These are phyloP conservation scores for Rubia tinctorum DNA, from an alignment of 305 asterid species.

Conservation along the genomic window DNA sequence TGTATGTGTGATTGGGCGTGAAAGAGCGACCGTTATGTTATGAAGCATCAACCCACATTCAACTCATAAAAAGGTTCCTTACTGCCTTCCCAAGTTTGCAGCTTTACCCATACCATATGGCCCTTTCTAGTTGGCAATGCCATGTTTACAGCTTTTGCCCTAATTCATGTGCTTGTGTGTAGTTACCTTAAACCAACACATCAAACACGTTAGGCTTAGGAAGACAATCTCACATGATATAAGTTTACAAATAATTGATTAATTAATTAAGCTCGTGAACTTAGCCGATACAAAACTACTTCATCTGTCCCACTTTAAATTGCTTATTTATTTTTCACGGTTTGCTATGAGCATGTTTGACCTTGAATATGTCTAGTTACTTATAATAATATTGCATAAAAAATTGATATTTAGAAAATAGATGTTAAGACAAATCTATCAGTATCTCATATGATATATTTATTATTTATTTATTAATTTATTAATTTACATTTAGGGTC, in stretches of 20 bases:
- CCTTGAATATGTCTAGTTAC: no score
- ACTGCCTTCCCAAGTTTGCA: slow-evolving; percentile 18
- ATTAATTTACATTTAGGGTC: no score
- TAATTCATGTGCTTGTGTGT: slow-evolving; percentile 16
- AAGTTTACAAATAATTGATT: slow-evolving; percentile 24
- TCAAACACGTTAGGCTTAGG: slow-evolving; percentile 22
- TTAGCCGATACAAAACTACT: no score
- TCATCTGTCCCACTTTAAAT: no score
- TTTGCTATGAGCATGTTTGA: no score
- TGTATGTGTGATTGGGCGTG: not conserved
- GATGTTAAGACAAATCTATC: no score
- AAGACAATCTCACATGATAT: slow-evolving; percentile 46
- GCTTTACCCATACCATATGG: slow-evolving; percentile 13
- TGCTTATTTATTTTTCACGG: no score
- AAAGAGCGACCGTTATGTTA: not conserved
- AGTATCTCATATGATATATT: no score
- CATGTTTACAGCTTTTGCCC: slow-evolving; percentile 40
- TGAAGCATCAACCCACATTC: slow-evolving; percentile 5
- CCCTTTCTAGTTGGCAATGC: slow-evolving; percentile 42
- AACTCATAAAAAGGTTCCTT: slow-evolving; percentile 18
- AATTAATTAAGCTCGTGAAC: slow-evolving; percentile 12
- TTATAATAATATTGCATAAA: no score
- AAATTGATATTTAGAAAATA: no score
- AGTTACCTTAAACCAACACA: slow-evolving; percentile 33
- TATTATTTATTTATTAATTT: no score